Evolutionary conservation across 2,329 filamentous ascomycete genomes (phyloP), one percentile per base, ranked within the genome.

Genomic region (Phoma sp.): DNA sequence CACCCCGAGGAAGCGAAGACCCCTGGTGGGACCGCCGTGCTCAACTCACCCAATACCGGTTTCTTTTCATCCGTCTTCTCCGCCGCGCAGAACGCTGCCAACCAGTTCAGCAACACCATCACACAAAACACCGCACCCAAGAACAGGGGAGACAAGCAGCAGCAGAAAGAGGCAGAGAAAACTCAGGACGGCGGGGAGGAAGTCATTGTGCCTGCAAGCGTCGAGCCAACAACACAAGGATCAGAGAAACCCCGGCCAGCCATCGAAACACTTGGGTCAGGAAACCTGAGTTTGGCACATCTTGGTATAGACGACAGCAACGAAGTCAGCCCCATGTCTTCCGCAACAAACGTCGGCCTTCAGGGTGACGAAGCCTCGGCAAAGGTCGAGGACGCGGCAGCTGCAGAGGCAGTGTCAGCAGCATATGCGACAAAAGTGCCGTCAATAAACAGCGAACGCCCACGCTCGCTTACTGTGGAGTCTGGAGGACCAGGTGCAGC

Each of bases 11-110:
- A 87, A 65, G 71, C 79, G n/a, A 86, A 85, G 56, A 81, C 83
- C 64, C 67, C 85, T 28, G 80, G 84, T 25, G 82, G 84, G 48
- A 80, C 83, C 39, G 72, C 79, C n/a, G 76, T 77, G 25, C 71
- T 73, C 32, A 77, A 76, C 26, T 75, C 77, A 42, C 77, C 77
- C 48, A 76, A 75, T 26, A 61, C 60, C 6, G 61, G 92, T 1
- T 98, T 99, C 78, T 98, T 99, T 76, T 96, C 92, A 4, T 93
- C 91, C 21, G 90, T 99, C 70, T 86, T 99, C 60, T 93, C 92
- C 33, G 93, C 89, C 38, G 95, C 95, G 15, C 93, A 98, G 75
- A 97, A 89, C 82, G 93, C 93, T 36, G 92, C 93, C 12, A 92
- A 80, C 60, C 87, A 85, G 15, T 74, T 93, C 4, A 91, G 84